These are phyloP conservation scores for Malus hybrid DNA, from an alignment of 331 rosid species.

Conservation along the genomic window DNA sequence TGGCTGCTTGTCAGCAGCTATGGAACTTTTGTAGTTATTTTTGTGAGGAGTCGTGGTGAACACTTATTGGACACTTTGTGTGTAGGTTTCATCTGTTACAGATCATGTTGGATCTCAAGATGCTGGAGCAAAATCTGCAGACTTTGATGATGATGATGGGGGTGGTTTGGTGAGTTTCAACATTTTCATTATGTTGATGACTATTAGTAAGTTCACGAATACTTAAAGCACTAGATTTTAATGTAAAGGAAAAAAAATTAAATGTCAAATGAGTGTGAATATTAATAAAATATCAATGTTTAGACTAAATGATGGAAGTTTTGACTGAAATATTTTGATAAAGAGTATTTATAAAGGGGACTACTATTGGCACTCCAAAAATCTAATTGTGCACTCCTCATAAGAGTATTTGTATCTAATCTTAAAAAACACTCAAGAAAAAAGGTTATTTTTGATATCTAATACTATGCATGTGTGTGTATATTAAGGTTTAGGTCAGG, in stretches of 20 bases:
- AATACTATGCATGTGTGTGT: too few relatives aligned
- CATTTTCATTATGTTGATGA: not conserved
- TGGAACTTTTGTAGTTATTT: not conserved
- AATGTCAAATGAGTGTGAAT: not conserved
- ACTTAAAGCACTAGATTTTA: not conserved
- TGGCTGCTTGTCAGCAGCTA: not conserved
- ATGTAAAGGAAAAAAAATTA: not conserved
- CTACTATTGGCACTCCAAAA: too few relatives aligned
- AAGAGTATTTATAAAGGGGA: too few relatives aligned
- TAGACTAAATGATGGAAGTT: not conserved
- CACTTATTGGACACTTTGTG: not conserved
- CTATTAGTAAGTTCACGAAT: not conserved
- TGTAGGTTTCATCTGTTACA: constrained; percentile 89
- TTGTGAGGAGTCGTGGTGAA: not conserved
- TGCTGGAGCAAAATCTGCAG: constrained; percentile 72
- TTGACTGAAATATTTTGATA: not conserved
- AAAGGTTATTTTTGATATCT: too few relatives aligned
- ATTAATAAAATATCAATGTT: not conserved
- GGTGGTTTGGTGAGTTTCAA: constrained; percentile 83
- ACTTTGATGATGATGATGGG: constrained; percentile 90
- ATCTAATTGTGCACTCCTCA: too few relatives aligned
- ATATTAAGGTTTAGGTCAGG: too few relatives aligned
- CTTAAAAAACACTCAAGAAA: too few relatives aligned
- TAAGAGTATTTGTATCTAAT: too few relatives aligned
- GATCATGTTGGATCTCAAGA: constrained; percentile 93